Percentiles rank a stretch among this genome's conserved stretches.
Evolutionary conservation across 495 filamentous ascomycete genomes (phyloP).

Genomic region (Xylaria castorea): DNA sequence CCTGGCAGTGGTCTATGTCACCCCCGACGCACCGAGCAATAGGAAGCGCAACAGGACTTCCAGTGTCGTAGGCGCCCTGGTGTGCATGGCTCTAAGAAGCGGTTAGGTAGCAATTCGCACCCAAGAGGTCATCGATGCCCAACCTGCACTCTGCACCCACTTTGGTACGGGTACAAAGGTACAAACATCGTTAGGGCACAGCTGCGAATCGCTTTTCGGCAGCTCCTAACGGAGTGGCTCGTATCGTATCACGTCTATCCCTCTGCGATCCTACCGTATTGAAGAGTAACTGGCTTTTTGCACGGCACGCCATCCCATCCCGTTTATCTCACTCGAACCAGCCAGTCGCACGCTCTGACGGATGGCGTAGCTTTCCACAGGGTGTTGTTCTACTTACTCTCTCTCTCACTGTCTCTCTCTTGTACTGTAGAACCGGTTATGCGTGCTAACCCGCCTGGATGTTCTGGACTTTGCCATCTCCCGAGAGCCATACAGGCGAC

Average conservation of each 20-base stretch:
- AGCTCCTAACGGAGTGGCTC: conserved; percentile 16
- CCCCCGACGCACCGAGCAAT: conserved; percentile 42
- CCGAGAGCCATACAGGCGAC: conserved; percentile 12
- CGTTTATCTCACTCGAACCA: conserved; percentile 17
- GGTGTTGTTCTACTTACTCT: not conserved
- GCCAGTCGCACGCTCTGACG: not conserved
- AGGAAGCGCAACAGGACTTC: conserved; percentile 31
- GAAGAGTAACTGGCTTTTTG: conserved; percentile 7
- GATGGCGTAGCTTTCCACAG: not conserved
- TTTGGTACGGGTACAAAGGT: conserved; percentile 30
- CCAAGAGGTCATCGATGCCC: conserved; percentile 41
- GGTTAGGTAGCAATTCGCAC: conserved; percentile 41
- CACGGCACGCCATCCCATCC: not conserved
- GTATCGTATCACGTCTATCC: conserved; percentile 13
- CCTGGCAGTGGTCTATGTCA: conserved; percentile 30
- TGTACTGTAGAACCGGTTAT: conserved; percentile 4
- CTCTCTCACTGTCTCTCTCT: not conserved
- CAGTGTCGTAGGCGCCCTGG: conserved; percentile 35
- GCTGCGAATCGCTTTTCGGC: conserved; percentile 27
- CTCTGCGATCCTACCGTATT: conserved; percentile 24
- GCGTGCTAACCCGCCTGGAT: not conserved
- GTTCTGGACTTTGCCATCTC: conserved; percentile 16
- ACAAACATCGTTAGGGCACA: conserved; percentile 2
- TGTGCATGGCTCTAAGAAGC: conserved; percentile 30
- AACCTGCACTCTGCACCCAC: conserved; percentile 35